These are phyloP conservation scores for Gigaspora rosea DNA, from an alignment of 192 early-diverging fungal species.

Conservation along the genomic window DNA sequence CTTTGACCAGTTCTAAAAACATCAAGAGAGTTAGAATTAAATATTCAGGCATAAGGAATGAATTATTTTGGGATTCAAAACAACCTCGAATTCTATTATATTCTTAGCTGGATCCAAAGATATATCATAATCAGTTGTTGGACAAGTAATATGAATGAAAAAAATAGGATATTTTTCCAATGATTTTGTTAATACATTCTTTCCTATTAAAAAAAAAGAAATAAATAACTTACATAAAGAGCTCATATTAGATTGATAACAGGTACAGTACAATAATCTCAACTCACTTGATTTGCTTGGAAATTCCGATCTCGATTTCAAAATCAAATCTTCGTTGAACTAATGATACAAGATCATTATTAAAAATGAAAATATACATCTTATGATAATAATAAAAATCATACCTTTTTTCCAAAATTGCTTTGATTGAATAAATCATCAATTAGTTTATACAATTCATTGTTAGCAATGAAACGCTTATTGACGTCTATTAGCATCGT, in stretches of 20 bases:
- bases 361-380: neutral
- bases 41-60: neutral
- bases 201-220: neutral
- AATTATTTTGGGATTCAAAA: neutral
- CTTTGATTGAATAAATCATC: constrained; percentile 43
- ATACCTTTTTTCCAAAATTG: constrained; percentile 36
- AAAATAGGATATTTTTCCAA: constrained; percentile 55
- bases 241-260: neutral
- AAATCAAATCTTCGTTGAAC: neutral
- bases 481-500: constrained; percentile 48
- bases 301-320: neutral
- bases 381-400: neutral
- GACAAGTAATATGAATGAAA: constrained; percentile 53
- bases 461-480: constrained; percentile 42
- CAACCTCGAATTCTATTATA: constrained; percentile 56
- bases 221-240: neutral
- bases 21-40: neutral
- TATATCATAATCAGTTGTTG: constrained; percentile 48
- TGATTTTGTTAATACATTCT: constrained; percentile 33
- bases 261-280: neutral
- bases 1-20: constrained; percentile 30
- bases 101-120: constrained; percentile 58
- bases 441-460: constrained; percentile 43
- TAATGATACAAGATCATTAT: neutral
- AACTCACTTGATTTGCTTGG: neutral